Evolutionary conservation across 1,139 yeast species (phyloP).

Genomic region (Kurtzmaniella quercitrusa): DNA sequence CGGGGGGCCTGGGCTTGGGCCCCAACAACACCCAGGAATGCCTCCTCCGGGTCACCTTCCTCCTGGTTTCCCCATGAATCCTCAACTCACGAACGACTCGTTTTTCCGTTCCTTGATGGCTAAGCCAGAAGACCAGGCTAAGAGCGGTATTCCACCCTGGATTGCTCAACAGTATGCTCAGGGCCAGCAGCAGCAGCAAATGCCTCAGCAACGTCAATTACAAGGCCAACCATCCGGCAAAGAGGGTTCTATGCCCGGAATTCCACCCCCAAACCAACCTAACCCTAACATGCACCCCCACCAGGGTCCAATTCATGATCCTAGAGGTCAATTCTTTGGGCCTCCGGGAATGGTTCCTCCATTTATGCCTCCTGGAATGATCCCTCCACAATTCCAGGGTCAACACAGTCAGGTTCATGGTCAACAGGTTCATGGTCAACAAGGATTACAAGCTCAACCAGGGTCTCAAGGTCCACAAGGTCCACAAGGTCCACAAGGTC

Average conservation of each 20-base stretch:
- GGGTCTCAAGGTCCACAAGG: slow-evolving; percentile 3
- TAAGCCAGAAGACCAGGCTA: slow-evolving; percentile 20
- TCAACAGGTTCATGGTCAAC: slow-evolving; percentile 2
- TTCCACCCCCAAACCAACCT: neutral
- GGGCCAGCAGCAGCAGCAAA: neutral
- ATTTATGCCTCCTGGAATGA: slow-evolving; percentile 23
- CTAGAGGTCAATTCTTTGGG: slow-evolving; percentile 7
- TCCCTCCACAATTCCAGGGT: slow-evolving; percentile 18
- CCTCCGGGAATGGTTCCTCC: slow-evolving; percentile 25
- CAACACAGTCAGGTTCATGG: too few relatives aligned
- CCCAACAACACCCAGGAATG: slow-evolving; percentile 5
- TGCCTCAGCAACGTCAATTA: slow-evolving; percentile 1
- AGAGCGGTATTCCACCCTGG: slow-evolving; percentile 23
- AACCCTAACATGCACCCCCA: slow-evolving; percentile 9
- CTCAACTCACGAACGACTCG: slow-evolving; percentile 32
- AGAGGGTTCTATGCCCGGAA: neutral
- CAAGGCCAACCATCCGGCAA: neutral
- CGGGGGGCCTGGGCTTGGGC: too few relatives aligned
- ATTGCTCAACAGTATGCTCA: slow-evolving; percentile 8
- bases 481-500: slow-evolving; percentile 5
- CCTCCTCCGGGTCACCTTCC: slow-evolving; percentile 8
- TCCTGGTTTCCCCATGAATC: slow-evolving; percentile 5
- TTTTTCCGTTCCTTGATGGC: slow-evolving; percentile 52
- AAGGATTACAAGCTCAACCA: slow-evolving; percentile 4
- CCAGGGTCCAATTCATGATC: slow-evolving; percentile 4